Evolutionary conservation across 2,329 filamentous ascomycete species (phyloP).

Genomic region (Leptographium wingfieldii): DNA sequence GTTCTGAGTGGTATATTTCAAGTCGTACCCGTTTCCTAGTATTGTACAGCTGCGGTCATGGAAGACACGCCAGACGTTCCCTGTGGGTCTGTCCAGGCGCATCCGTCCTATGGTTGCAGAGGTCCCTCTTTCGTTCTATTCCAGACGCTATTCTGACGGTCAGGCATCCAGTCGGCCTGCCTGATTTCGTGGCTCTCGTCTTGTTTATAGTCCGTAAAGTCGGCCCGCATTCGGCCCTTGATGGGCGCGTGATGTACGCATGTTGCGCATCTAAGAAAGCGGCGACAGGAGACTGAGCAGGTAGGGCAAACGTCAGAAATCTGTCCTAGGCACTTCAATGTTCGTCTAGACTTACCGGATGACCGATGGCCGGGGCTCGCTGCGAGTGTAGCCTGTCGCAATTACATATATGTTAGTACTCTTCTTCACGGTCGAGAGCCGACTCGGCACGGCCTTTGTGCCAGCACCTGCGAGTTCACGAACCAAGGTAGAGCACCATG

Average conservation of each 20-base stretch:
- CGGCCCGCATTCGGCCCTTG: background rate
- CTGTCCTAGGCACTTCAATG: no score
- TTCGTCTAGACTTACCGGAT: conserved; percentile 33
- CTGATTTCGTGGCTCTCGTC: background rate
- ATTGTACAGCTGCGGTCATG: conserved; percentile 7
- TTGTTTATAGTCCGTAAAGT: background rate
- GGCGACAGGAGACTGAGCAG: conserved; percentile 45
- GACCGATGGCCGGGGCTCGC: conserved; percentile 72
- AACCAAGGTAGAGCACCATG: conserved; percentile 93
- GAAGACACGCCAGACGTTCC: background rate
- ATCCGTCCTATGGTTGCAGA: background rate
- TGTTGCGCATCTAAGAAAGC: conserved; percentile 36
- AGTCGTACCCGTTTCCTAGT: conserved; percentile 2
- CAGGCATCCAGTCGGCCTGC: background rate
- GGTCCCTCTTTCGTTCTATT: background rate
- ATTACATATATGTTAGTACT: background rate
- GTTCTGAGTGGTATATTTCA: conserved; percentile 10
- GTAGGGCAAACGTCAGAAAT: background rate
- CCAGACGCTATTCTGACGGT: background rate
- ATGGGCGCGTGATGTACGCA: background rate
- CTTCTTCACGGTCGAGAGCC: background rate
- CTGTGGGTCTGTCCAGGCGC: background rate
- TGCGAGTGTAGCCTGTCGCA: conserved; percentile 75
- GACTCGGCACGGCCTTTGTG: conserved; percentile 12
- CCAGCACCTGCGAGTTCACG: background rate